Evolutionary conservation across 1,284 basidiomycete genomes (phyloP), one percentile per base, ranked within the genome.

Genomic region (Somion occarium): DNA sequence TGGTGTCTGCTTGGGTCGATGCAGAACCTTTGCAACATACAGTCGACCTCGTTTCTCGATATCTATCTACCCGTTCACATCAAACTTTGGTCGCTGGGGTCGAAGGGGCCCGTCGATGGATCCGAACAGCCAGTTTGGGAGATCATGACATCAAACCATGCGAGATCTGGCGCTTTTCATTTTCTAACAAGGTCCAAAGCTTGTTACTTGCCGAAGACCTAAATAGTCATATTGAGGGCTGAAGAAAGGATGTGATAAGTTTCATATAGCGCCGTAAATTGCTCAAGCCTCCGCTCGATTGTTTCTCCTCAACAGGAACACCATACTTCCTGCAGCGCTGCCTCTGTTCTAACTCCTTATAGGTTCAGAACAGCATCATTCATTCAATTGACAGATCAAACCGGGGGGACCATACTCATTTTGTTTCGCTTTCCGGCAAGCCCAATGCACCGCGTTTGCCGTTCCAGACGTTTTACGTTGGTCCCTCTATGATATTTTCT

Each of bases 191-290:
- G 44, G 24, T 15, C n/a, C 15, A 26, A 50, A 37, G 41, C 43
- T 51, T 48, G 47, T 49, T 53, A 41, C 18, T 19, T 49, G 51
- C 38, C 38, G 47, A 43, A 12, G 51, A 49, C 51, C 18, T 11
- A 49, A 53, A 48, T 53, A 53, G 51, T 25, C 34, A 53, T 49
- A 53, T 53, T 53, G 51, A 42, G 47, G 47, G 46, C 47, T 43
- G 26, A 22, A 13, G 18, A 20, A 37, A 27, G 22, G 38, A 44
- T 49, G 46, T 26, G 47, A 46, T 41, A 44, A 30, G 34, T 37
- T 44, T 22, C 44, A 49, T 51, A 30, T 19, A 38, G 26, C 18
- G 34, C 38, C 15, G 43, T 15, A 46, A 51, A 24, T 34, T 42
- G 44, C 30, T 26, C 43, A 45, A 46, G 24, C 20, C 27, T 22